These are phyloP conservation scores for Triticum monococcum DNA, from an alignment of 176 grass and related monocot genomes.

Conservation along the genomic window DNA sequence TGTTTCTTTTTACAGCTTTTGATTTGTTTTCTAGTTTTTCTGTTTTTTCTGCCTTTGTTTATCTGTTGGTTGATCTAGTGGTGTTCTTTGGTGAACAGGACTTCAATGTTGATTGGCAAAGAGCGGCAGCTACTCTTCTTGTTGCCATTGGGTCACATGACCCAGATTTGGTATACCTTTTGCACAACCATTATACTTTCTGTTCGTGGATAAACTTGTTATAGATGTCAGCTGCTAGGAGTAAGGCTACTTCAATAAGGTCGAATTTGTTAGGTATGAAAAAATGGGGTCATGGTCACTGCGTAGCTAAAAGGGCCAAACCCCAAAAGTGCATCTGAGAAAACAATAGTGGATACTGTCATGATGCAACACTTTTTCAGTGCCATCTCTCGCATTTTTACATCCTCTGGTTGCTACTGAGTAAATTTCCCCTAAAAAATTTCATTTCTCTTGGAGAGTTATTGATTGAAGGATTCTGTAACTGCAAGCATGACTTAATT, in stretches of 20 bases:
- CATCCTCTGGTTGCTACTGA: background rate
- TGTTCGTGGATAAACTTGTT: background rate
- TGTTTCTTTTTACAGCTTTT: background rate
- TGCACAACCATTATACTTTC: background rate
- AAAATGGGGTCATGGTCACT: background rate
- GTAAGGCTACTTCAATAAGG: background rate
- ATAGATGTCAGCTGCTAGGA: constrained; percentile 3
- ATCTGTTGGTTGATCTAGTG: constrained; percentile 3
- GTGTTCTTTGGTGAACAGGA: constrained; percentile 55
- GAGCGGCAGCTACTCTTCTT: constrained; percentile 80
- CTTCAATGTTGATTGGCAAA: constrained; percentile 94
- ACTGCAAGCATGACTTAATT: background rate
- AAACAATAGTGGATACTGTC: constrained; percentile 6
- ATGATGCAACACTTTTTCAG: constrained; percentile 9
- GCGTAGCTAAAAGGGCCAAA: background rate
- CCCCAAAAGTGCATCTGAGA: background rate
- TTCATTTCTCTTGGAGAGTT: background rate
- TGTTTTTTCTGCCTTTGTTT: constrained; percentile 16
- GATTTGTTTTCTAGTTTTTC: background rate
- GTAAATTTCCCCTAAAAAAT: background rate
- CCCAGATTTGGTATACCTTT: constrained; percentile 77
- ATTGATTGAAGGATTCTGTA: background rate
- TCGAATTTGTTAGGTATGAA: background rate
- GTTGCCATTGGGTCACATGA: constrained; percentile 88
- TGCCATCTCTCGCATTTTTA: background rate